These are phyloP conservation scores for Knoxia roxburghii DNA, from an alignment of 257 asterid species.

Conservation along the genomic window DNA sequence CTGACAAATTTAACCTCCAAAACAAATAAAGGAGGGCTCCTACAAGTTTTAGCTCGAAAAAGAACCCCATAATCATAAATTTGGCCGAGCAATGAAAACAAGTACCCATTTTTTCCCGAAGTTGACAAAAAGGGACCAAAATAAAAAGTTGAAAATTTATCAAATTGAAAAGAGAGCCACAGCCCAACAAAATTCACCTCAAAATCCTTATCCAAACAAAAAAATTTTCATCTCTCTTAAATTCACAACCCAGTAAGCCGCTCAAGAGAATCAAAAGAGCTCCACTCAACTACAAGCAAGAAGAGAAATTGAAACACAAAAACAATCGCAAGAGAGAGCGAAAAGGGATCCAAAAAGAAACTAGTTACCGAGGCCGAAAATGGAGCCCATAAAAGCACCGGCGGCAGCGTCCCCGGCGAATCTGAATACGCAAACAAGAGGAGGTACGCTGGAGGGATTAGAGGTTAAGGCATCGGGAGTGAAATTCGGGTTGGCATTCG, in stretches of 20 bases:
- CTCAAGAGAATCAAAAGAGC: not conserved
- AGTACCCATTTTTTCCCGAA: not conserved
- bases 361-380: slow-evolving; percentile 64
- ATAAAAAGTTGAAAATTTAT: no score
- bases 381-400: slow-evolving; percentile 78
- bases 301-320: not conserved
- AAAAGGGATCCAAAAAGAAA: not conserved
- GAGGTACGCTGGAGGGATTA: slow-evolving; percentile 54
- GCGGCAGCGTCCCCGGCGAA: slow-evolving; percentile 74
- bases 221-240: no score
- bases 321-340: not conserved
- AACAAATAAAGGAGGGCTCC: no score
- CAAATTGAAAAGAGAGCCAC: not conserved
- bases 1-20: not conserved
- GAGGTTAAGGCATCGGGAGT: slow-evolving; percentile 36
- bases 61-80: not conserved
- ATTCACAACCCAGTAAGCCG: not conserved
- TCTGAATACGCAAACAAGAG: slow-evolving; percentile 55
- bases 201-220: not conserved
- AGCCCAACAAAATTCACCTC: not conserved
- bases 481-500: slow-evolving; percentile 21
- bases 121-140: no score
- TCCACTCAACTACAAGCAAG: not conserved
- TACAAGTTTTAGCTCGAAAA: no score
- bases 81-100: not conserved